Evolutionary conservation across 805 yeast genomes (phyloP).

Genomic region (Spathaspora gorwiae): DNA sequence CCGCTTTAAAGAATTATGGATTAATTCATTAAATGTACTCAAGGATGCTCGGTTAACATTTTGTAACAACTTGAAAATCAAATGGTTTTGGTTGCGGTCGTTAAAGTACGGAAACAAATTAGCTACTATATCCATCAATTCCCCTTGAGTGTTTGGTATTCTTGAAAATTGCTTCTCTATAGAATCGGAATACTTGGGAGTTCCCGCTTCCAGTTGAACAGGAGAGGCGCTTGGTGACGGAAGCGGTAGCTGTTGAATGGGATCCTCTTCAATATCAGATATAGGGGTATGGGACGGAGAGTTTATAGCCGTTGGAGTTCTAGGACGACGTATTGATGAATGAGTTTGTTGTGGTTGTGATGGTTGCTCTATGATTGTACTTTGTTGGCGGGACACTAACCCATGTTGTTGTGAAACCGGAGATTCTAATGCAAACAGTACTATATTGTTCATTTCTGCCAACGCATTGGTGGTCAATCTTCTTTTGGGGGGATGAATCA

Average conservation of each 20-base stretch:
- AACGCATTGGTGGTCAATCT: constrained; percentile 18
- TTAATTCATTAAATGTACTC: constrained; percentile 50
- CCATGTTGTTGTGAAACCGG: background rate
- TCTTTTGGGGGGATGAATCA: constrained; percentile 36
- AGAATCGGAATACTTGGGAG: constrained; percentile 7
- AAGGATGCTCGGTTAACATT: constrained; percentile 56
- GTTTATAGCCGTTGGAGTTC: constrained; percentile 26
- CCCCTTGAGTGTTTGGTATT: constrained; percentile 31
- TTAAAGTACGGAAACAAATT: constrained; percentile 36
- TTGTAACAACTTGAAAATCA: constrained; percentile 51
- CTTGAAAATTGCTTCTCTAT: constrained; percentile 14
- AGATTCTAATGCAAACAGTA: background rate
- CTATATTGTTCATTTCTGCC: background rate
- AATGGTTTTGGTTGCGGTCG: constrained; percentile 45
- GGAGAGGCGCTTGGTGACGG: constrained; percentile 71
- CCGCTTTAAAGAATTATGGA: constrained; percentile 57
- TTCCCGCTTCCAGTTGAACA: constrained; percentile 27
- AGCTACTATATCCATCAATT: constrained; percentile 35
- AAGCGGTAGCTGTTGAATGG: constrained; percentile 49
- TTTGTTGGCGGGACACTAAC: background rate
- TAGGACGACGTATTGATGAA: constrained; percentile 12
- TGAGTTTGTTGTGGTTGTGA: background rate
- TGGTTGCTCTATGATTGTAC: background rate
- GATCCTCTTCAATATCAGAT: constrained; percentile 32
- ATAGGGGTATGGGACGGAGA: constrained; percentile 32